phyloP scores from a whole-genome alignment of 2,329 filamentous ascomycete genomes.

The Fusarium albosuccineum region DNA sequence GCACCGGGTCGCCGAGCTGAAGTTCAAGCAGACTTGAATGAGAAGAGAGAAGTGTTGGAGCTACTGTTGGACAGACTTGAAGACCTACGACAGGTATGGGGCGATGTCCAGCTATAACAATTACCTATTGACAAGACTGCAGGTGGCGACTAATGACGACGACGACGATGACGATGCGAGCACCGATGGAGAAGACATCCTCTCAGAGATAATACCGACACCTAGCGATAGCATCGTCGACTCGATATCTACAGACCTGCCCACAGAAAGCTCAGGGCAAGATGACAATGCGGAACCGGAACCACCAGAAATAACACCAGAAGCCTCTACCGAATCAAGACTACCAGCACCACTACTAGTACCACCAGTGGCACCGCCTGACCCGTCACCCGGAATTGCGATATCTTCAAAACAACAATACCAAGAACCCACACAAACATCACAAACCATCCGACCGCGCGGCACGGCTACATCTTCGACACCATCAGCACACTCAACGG shows the following conservation, averaged over 20 bases:
- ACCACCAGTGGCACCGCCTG: slow-evolving; percentile 18
- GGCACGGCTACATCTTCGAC: slow-evolving; percentile 38
- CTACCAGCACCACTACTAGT: slow-evolving; percentile 20
- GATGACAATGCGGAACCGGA: slow-evolving; percentile 56
- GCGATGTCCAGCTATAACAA: not conserved
- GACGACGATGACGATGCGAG: slow-evolving; percentile 56
- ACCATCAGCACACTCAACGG: slow-evolving; percentile 50
- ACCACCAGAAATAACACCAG: slow-evolving; percentile 58
- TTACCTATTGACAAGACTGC: slow-evolving; percentile 21
- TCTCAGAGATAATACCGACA: slow-evolving; percentile 67
- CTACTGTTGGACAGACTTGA: slow-evolving; percentile 74
- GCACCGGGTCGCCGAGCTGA: slow-evolving; percentile 70
- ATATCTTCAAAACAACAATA: slow-evolving; percentile 17
- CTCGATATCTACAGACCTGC: slow-evolving; percentile 51
- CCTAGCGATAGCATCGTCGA: slow-evolving; percentile 65
- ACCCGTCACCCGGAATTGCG: slow-evolving; percentile 22
- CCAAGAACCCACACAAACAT: slow-evolving; percentile 50
- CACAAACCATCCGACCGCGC: slow-evolving; percentile 53
- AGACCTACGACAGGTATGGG: slow-evolving; percentile 73
- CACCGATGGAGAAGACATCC: slow-evolving; percentile 69
- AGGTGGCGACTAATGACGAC: slow-evolving; percentile 49
- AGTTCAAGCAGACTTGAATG: slow-evolving; percentile 72
- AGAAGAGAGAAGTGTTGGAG: slow-evolving; percentile 76
- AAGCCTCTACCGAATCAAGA: slow-evolving; percentile 26
- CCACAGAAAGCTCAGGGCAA: slow-evolving; percentile 36